phyloP scores from a whole-genome alignment of 345 rosid species.

The Eucalyptus cloeziana region DNA sequence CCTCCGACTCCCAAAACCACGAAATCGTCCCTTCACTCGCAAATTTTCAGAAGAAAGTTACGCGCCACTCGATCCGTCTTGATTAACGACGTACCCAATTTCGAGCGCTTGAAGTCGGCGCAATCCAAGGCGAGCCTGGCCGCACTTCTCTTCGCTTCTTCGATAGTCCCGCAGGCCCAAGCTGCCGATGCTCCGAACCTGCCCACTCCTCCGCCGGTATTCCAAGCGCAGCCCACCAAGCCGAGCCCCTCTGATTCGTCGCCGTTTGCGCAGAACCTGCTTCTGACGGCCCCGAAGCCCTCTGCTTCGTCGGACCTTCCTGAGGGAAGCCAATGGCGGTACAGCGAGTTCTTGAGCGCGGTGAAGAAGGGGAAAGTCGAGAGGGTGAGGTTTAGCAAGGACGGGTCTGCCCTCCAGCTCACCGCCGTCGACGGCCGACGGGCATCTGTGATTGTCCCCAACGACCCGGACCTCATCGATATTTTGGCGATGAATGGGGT shows the following conservation, averaged over 20 bases:
- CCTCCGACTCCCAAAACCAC: conserved; percentile 17
- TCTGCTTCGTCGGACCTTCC: conserved; percentile 11
- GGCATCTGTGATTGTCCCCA: conserved; percentile 2
- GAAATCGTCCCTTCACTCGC: background rate
- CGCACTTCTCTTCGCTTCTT: conserved; percentile 15
- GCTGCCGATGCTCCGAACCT: conserved; percentile 12
- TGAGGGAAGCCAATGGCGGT: conserved; percentile 10
- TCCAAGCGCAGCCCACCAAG: conserved; percentile 19
- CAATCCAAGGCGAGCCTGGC: conserved; percentile 13
- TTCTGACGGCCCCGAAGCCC: conserved; percentile 35
- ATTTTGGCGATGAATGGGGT: conserved; percentile 12
- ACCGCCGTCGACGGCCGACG: conserved; percentile 14
- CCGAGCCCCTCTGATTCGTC: conserved; percentile 9
- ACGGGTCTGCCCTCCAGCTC: conserved; percentile 11
- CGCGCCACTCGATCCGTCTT: background rate
- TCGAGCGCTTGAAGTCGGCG: background rate
- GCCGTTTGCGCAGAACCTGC: conserved; percentile 27
- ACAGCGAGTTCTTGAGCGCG: conserved; percentile 12
- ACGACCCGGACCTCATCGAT: conserved; percentile 11
- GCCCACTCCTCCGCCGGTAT: conserved; percentile 11
- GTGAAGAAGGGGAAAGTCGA: conserved; percentile 14
- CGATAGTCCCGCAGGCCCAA: conserved; percentile 19
- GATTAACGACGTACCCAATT: background rate
- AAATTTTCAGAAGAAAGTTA: background rate
- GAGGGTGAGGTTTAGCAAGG: conserved; percentile 15